Percentiles rank a stretch among this genome's conserved stretches.
These are phyloP conservation scores for Blastobotrys raffinosifermentans DNA, from an alignment of 1,139 yeast species.

Conservation along the genomic window DNA sequence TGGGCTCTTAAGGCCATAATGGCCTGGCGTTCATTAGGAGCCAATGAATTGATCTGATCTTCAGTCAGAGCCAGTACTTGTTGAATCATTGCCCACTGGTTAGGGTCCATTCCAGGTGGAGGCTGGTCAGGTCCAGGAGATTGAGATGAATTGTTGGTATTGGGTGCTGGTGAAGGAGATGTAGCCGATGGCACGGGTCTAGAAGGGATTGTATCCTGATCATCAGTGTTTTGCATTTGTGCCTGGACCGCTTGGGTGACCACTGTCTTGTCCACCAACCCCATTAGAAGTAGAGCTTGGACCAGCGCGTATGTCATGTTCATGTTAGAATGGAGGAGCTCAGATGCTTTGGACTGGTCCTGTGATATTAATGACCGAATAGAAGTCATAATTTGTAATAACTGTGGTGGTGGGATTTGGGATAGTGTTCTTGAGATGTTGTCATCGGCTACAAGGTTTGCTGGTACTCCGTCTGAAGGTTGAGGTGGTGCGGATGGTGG, in stretches of 20 bases:
- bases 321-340: slow-evolving; percentile 63
- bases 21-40: slow-evolving; percentile 43
- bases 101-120: slow-evolving; percentile 20
- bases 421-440: slow-evolving; percentile 55
- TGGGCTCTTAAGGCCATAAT: slow-evolving; percentile 21
- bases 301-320: slow-evolving; percentile 78
- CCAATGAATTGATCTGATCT: slow-evolving; percentile 51
- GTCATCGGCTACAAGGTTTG: slow-evolving; percentile 50
- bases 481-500: not conserved
- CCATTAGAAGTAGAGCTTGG: slow-evolving; percentile 62
- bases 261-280: slow-evolving; percentile 50
- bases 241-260: slow-evolving; percentile 37
- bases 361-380: slow-evolving; percentile 58
- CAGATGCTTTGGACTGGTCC: slow-evolving; percentile 59
- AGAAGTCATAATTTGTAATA: slow-evolving; percentile 51
- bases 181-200: slow-evolving; percentile 10
- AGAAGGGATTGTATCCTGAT: too few species aligned
- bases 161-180: slow-evolving; percentile 27
- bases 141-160: too few species aligned
- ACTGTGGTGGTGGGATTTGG: slow-evolving; percentile 52
- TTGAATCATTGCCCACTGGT: slow-evolving; percentile 34
- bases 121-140: slow-evolving; percentile 6
- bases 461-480: slow-evolving; percentile 17
- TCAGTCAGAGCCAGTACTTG: slow-evolving; percentile 52
- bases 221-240: slow-evolving; percentile 1